Base-by-base conservation (phyloP, 805 yeast genomes). In the Candida patagonica region DNA sequence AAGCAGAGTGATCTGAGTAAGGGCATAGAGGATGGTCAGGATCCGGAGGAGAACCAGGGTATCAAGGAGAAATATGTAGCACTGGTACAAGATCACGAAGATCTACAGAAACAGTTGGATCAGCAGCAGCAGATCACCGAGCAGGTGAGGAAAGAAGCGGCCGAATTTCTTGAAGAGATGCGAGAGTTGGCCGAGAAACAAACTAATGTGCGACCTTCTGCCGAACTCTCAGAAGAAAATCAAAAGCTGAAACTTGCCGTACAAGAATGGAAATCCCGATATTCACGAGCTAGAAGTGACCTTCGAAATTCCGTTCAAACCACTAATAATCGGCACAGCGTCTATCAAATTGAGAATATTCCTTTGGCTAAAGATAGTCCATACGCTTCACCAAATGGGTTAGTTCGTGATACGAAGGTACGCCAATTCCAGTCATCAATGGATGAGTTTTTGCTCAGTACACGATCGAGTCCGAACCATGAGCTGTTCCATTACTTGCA, bases 111-210 rank as follows among this genome's bases (percentile, higher is more conserved):
- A 15, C 57, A 56, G 30, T 37, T 50, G 13, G 47, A 46, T 24
- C 46, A 41, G 25, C 52, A 51, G 25, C 48, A 49, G 30, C 35
- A 40, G 33, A 47, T 59, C 6, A 63, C 66, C 0, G 64, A 61
- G 22, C 59, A 57, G 42, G 65, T 64, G 10, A 54, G 65, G 12
- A 37, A 48, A 5, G 68, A 64, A 42, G 66, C 68, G 1, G 46
- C 56, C 6, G 49, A 38, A 19, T 57, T 61, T 35, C 45, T 65
- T 15, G 47, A 43, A 5, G 68, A 65, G 35, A 61, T 65, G 67
- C 53, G 63, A n/a, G 43, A 50, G 1, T 53, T 63, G 25, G 55
- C 66, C 6, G 51, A 51, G 32, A 46, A 44, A 37, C 53, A 45
- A 10, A 41, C 40, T 19, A 35, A 41, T 5, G 20, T 42, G 34